phyloP scores from a whole-genome alignment of 306 rosid species.

The Vigna radiata region DNA sequence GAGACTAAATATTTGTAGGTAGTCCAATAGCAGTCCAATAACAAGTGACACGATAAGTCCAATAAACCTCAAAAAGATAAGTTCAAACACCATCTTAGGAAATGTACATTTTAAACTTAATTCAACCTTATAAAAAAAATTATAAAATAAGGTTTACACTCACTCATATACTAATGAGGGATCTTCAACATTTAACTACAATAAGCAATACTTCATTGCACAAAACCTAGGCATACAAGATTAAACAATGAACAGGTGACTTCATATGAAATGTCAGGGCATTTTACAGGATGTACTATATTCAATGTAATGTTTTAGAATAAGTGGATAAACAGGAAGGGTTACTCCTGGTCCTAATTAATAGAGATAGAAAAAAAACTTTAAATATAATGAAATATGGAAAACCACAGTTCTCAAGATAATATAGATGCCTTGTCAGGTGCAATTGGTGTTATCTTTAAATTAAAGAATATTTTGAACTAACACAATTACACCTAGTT shows the following conservation, averaged over 20 bases:
- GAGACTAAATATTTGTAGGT: too few relatives aligned
- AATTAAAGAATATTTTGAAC: not conserved
- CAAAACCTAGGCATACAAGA: not conserved
- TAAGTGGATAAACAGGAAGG: not conserved
- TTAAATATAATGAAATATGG: constrained; percentile 3
- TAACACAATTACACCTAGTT: not conserved
- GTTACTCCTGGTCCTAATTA: not conserved
- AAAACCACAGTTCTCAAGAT: constrained; percentile 4
- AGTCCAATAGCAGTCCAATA: too few relatives aligned
- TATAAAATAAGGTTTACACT: too few relatives aligned
- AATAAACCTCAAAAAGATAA: too few relatives aligned
- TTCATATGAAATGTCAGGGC: not conserved
- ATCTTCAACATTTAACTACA: not conserved
- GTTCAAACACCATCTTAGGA: too few relatives aligned
- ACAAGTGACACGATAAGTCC: too few relatives aligned
- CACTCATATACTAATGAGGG: too few relatives aligned
- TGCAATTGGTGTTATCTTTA: not conserved
- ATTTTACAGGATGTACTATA: too few relatives aligned
- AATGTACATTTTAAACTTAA: too few relatives aligned
- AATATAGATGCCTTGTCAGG: constrained; percentile 21
- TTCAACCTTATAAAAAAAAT: too few relatives aligned
- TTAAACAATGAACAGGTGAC: constrained; percentile 26
- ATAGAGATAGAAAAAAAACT: not conserved
- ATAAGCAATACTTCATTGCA: constrained; percentile 22
- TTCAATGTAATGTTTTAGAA: not conserved